A percentile compares a stretch with the other conserved stretches of the same genome.
Evolutionary conservation across 495 filamentous ascomycete genomes (phyloP).

Genomic region (Tuber umbilicatum): DNA sequence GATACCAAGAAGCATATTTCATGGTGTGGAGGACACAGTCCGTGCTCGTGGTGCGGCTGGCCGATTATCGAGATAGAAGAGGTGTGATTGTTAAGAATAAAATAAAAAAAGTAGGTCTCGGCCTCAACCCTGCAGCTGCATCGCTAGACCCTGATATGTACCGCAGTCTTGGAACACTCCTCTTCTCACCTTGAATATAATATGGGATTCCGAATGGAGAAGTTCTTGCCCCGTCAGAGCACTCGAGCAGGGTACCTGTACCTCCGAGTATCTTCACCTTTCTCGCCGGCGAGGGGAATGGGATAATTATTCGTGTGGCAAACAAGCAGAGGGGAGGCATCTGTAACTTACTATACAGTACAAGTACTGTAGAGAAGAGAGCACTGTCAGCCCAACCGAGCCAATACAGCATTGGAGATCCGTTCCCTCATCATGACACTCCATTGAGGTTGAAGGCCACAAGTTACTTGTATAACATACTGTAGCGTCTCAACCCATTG

Average conservation of each 20-base stretch:
- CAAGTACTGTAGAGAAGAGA: background rate
- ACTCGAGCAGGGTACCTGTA: too few relatives aligned
- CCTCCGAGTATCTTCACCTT: background rate
- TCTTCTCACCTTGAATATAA: background rate
- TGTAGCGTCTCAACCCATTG: background rate
- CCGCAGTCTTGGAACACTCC: background rate
- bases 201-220: slow-evolving; percentile 1
- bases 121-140: background rate
- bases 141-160: background rate
- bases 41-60: background rate
- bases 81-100: background rate
- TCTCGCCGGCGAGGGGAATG: background rate
- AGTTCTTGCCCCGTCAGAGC: background rate
- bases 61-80: background rate
- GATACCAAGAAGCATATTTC: background rate
- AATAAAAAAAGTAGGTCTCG: background rate
- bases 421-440: background rate
- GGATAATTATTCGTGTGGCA: background rate
- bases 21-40: background rate
- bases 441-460: background rate
- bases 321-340: background rate
- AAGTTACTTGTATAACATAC: too few relatives aligned
- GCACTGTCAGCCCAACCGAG: background rate
- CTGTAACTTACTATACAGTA: background rate
- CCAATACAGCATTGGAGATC: background rate